These are phyloP conservation scores for Amanita jacksonii DNA, from an alignment of 768 basidiomycete genomes.

Conservation along the genomic window DNA sequence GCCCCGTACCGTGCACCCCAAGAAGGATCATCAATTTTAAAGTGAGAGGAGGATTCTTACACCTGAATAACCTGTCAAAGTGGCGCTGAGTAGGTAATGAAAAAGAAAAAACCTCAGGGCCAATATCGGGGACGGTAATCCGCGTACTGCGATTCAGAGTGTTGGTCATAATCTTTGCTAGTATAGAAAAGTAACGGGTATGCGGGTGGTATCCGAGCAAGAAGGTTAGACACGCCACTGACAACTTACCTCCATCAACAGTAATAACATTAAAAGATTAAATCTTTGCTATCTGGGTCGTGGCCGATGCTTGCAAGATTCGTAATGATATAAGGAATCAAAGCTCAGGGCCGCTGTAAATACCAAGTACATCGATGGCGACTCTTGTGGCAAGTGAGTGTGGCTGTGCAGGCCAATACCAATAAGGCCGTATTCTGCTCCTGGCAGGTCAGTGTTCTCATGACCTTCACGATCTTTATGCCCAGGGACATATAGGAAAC, in stretches of 20 bases:
- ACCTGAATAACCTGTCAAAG: slow-evolving; percentile 20
- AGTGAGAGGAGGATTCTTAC: slow-evolving; percentile 14
- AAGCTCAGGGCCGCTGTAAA: too few relatives aligned
- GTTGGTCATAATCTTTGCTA: slow-evolving; percentile 38
- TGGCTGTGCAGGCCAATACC: slow-evolving; percentile 6
- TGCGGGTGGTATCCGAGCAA: slow-evolving; percentile 32
- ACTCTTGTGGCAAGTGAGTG: too few relatives aligned
- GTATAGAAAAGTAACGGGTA: slow-evolving; percentile 30
- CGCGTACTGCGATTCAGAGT: slow-evolving; percentile 49
- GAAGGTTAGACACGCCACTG: slow-evolving; percentile 32
- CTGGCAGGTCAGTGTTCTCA: too few relatives aligned
- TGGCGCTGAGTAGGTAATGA: background rate
- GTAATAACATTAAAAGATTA: slow-evolving; percentile 36
- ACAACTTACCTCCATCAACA: slow-evolving; percentile 39
- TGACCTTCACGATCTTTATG: background rate
- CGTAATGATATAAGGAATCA: too few relatives aligned
- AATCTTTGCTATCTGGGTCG: slow-evolving; percentile 5
- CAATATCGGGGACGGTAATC: slow-evolving; percentile 39
- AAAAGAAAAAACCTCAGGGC: slow-evolving; percentile 45
- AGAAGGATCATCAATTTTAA: background rate
- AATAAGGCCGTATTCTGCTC: too few relatives aligned
- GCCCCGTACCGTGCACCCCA: slow-evolving; percentile 55
- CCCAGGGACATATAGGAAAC: too few relatives aligned
- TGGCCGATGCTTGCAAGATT: slow-evolving; percentile 17
- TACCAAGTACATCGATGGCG: too few relatives aligned